Evolutionary conservation across 2,329 filamentous ascomycete genomes (phyloP).

Genomic region (Colletotrichum liaoningense): DNA sequence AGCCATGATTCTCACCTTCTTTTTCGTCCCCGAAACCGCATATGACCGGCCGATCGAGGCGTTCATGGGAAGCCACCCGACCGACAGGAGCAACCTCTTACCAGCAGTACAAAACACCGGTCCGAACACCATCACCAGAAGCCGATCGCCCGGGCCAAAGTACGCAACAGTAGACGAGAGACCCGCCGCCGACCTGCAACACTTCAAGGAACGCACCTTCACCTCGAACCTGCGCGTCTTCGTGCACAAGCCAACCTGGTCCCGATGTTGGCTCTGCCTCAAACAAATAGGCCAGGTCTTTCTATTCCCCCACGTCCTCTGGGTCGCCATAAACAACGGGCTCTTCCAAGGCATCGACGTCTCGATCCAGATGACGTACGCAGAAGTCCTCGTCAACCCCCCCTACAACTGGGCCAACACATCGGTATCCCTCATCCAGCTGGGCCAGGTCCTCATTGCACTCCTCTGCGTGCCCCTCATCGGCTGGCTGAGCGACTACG

Average conservation of each 20-base stretch:
- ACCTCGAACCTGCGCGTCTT: slow-evolving; percentile 19
- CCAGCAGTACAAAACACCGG: not conserved
- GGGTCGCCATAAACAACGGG: slow-evolving; percentile 31
- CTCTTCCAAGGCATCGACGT: slow-evolving; percentile 32
- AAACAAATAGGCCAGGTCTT: slow-evolving; percentile 31
- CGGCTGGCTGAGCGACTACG: slow-evolving; percentile 30
- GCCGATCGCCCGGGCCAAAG: not conserved
- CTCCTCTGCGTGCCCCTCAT: slow-evolving; percentile 26
- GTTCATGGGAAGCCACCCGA: slow-evolving; percentile 20
- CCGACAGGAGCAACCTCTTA: slow-evolving; percentile 8
- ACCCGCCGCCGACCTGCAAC: not conserved
- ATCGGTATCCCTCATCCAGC: slow-evolving; percentile 30
- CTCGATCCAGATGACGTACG: slow-evolving; percentile 33
- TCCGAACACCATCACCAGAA: not conserved
- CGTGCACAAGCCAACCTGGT: slow-evolving; percentile 7
- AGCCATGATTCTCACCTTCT: slow-evolving; percentile 21
- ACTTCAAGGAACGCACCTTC: slow-evolving; percentile 14
- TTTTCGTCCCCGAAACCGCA: slow-evolving; percentile 33
- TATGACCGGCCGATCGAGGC: slow-evolving; percentile 22
- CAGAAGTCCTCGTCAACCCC: slow-evolving; percentile 24
- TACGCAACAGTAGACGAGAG: slow-evolving; percentile 1
- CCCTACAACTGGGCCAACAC: slow-evolving; percentile 34
- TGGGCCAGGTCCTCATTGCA: slow-evolving; percentile 22
- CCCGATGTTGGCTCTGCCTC: slow-evolving; percentile 10
- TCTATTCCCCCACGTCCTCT: slow-evolving; percentile 33